Base-by-base conservation (phyloP, 2,329 filamentous ascomycete genomes). In the Claviceps paspali region DNA sequence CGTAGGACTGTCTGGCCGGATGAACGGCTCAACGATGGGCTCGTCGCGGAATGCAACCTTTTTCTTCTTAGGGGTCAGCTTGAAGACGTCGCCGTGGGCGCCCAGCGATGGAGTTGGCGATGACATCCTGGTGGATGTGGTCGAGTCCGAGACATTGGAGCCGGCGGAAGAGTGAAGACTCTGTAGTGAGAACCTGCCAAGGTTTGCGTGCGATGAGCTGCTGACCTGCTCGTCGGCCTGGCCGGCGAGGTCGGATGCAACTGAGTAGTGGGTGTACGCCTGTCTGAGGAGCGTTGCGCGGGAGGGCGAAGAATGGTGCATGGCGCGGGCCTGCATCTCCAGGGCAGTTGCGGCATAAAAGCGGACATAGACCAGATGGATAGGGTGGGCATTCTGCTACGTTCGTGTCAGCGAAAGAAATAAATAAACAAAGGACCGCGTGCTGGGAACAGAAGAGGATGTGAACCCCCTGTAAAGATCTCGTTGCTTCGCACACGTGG, bases 291-390 rank as follows among this genome's bases (percentile, higher is more conserved):
- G 57, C 38, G 52, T 62, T 24, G 55, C 54, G 31, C 69, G 65
- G 43, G 65, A 60, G 2, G 61, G 51, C 0, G 67, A 67, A 2
- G 59, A 60, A 9, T 60, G 53, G 12, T 62, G 61, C 6, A 73
- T 54, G 26, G 62, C 58, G 21, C 64, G 61, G 1, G 69, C 69
- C 45, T 70, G 69, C 57, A 68, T 66, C 47, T 76, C 72, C 29
- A 72, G 61, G 11, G 71, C 67, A n/a, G 62, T 66, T 15, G 72
- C 72, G n/a, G 70, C 71, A 43, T 75, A 76, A 50, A 76, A 75
- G 49, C 73, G 65, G 5, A 76, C 60, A 42, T 73, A 74, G 44
- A 76, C 68, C 24, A 73, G 57, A 47, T 75, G 67, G 6, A 68
- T 56, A 2, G 69, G 66, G 47, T 73, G 67, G 15, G 68, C 55